These are phyloP conservation scores for Silene uniflora DNA, from an alignment of 148 eudicot genomes.

Conservation along the genomic window DNA sequence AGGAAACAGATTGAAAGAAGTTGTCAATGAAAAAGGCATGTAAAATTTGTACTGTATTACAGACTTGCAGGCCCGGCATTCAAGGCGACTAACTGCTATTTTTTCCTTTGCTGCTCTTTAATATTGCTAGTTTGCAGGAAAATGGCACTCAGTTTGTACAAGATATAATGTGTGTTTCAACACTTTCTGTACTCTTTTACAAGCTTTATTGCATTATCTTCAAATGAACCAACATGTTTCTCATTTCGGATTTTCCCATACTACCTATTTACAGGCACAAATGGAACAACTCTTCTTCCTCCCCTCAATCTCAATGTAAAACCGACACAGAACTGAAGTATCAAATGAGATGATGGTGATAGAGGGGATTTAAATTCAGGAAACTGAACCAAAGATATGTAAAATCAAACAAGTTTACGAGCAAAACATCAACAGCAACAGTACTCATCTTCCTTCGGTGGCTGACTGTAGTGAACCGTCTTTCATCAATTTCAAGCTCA, in stretches of 20 bases:
- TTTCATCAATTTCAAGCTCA: constrained; percentile 59
- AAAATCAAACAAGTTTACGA: neutral
- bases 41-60: neutral
- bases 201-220: neutral
- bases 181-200: neutral
- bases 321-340: neutral
- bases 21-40: no score
- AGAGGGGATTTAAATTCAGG: neutral
- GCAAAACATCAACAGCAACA: neutral
- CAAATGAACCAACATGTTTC: neutral
- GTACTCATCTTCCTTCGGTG: constrained; percentile 27
- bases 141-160: neutral
- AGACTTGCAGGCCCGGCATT: neutral
- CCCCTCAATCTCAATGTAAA: neutral
- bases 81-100: neutral
- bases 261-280: neutral
- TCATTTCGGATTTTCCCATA: neutral
- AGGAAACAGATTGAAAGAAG: no score
- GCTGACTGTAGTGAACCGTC: constrained; percentile 51
- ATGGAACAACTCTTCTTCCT: neutral
- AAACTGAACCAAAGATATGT: neutral
- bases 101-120: no score
- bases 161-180: neutral
- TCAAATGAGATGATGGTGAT: neutral
- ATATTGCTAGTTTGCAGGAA: neutral